Percentiles rank a stretch among this genome's conserved stretches.
Evolutionary conservation across 2,329 filamentous ascomycete genomes (phyloP).

Genomic region (Calonectria leucothoes): DNA sequence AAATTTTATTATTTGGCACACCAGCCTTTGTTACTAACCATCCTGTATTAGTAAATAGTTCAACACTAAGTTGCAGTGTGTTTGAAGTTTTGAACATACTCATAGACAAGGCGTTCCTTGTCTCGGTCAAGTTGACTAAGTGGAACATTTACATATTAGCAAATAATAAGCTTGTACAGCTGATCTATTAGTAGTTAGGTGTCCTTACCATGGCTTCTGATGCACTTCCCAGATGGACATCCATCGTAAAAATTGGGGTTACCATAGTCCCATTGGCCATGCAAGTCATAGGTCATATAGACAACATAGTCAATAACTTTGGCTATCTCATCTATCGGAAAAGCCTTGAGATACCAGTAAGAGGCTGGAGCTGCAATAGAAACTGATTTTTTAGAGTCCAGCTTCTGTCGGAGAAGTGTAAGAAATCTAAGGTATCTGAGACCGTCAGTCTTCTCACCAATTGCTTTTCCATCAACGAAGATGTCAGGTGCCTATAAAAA

Average conservation of each 20-base stretch:
- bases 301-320: constrained; percentile 46
- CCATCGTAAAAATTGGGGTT: constrained; percentile 38
- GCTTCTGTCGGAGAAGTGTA: constrained; percentile 17
- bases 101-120: constrained; percentile 45
- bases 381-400: too few species aligned
- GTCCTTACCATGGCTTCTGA: constrained; percentile 32
- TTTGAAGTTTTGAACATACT: not conserved
- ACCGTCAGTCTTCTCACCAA: constrained; percentile 26
- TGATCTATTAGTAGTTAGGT: too few species aligned
- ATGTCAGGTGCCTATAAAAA: constrained; percentile 23
- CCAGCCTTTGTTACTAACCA: constrained; percentile 32
- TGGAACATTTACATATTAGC: not conserved
- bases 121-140: constrained; percentile 51
- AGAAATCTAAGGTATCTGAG: constrained; percentile 38
- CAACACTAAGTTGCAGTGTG: not conserved
- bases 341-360: constrained; percentile 49
- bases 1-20: constrained; percentile 18
- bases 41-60: not conserved
- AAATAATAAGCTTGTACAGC: too few species aligned
- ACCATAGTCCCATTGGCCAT: constrained; percentile 40
- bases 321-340: constrained; percentile 42
- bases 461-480: constrained; percentile 19
- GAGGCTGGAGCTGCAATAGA: constrained; percentile 39
- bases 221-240: constrained; percentile 47
- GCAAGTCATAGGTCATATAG: constrained; percentile 28